A percentile compares a stretch with the other conserved stretches of the same genome.
Evolutionary conservation across 495 filamentous ascomycete species (phyloP).

Genomic region (Achaetomiella virescens): DNA sequence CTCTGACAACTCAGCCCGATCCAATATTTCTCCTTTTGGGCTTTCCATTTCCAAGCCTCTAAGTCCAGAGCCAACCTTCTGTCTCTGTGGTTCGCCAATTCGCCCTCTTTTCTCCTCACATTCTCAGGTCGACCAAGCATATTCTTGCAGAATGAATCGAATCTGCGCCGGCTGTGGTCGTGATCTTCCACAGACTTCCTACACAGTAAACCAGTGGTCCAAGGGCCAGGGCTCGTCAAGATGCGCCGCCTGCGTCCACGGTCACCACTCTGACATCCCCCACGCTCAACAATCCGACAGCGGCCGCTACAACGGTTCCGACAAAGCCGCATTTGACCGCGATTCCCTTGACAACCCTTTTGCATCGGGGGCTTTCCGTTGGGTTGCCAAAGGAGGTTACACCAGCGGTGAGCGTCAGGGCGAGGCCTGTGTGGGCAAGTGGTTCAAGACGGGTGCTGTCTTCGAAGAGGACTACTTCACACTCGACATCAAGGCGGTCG

Average conservation of each 20-base stretch:
- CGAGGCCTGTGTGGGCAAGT: constrained; percentile 32
- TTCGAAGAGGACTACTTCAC: constrained; percentile 30
- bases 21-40: too few species aligned
- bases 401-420: constrained; percentile 16
- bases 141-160: constrained; percentile 13
- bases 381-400: constrained; percentile 30
- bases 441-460: constrained; percentile 30
- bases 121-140: too few species aligned
- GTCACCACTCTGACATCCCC: constrained; percentile 10
- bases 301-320: constrained; percentile 25
- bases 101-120: too few species aligned
- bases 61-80: too few species aligned
- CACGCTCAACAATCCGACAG: constrained; percentile 14
- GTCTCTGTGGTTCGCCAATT: too few species aligned
- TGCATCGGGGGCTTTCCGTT: constrained; percentile 28
- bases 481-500: constrained; percentile 30
- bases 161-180: constrained; percentile 19
- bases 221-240: constrained; percentile 21
- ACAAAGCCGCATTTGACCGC: neutral
- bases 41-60: too few species aligned
- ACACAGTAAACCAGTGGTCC: constrained; percentile 23
- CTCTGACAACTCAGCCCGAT: too few species aligned
- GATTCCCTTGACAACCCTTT: constrained; percentile 20
- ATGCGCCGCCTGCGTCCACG: constrained; percentile 26
- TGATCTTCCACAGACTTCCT: constrained; percentile 21